Base-by-base conservation (phyloP, 805 yeast species). In the Zygosaccharomyces bisporus region DNA sequence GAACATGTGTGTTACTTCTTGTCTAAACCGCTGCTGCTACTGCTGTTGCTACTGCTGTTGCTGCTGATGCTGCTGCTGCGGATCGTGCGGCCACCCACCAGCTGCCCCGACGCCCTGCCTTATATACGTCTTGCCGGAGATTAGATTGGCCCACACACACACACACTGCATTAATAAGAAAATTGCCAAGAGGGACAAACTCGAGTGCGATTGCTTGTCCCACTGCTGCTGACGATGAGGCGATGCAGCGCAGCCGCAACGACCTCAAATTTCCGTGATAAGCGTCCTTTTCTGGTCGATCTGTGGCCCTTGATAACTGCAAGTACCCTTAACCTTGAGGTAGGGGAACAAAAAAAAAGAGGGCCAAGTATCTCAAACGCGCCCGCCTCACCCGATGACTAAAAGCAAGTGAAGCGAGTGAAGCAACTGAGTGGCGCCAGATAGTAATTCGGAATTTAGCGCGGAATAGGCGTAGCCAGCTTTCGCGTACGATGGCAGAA, bases 401-500 rank as follows among this genome's bases (percentile, higher is more conserved):
- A n/a, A n/a, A n/a, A n/a, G n/a, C n/a, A n/a, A n/a, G n/a, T n/a
- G n/a, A n/a, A n/a, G n/a, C n/a, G n/a, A n/a, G n/a, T n/a, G n/a
- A n/a, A n/a, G n/a, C n/a, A n/a, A n/a, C n/a, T n/a, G n/a, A n/a
- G n/a, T n/a, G n/a, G n/a, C n/a, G n/a, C n/a, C n/a, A n/a, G n/a
- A n/a, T n/a, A n/a, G n/a, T n/a, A n/a, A n/a, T n/a, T n/a, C n/a
- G n/a, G n/a, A n/a, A n/a, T n/a, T n/a, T n/a, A n/a, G n/a, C n/a
- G n/a, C n/a, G 18, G 12, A 14, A 25, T 25, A 37, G 20, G 16
- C 31, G 27, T 6, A 21, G 19, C 18, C 23, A 17, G 19, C 31
- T 5, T 4, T 7, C 29, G 6, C 12, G 13, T 4, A 23, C 16
- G 24, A 37, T 37, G 13, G 51, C 51, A 10, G 64, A 60, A 36